Evolutionary conservation across 2,329 filamentous ascomycete species (phyloP).

Genomic region (Blastomyces parvus): DNA sequence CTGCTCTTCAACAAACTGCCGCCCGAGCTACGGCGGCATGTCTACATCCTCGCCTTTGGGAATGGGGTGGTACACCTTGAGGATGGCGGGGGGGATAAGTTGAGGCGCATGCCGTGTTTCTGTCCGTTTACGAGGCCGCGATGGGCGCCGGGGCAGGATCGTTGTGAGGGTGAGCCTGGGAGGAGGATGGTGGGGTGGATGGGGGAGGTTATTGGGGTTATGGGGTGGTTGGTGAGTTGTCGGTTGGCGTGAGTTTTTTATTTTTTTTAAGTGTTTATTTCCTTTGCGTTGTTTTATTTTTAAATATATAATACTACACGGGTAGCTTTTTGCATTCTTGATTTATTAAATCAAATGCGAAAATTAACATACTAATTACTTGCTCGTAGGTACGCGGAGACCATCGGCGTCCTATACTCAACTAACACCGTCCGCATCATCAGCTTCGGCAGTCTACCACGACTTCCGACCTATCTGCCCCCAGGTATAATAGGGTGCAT

Average conservation of each 20-base stretch:
- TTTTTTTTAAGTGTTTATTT: neutral
- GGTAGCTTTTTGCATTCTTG: too few relatives aligned
- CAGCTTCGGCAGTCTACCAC: neutral
- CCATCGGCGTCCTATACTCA: neutral
- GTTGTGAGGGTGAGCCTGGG: neutral
- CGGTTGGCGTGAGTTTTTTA: neutral
- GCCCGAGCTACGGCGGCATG: neutral
- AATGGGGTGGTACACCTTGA: neutral
- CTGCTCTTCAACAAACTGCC: neutral
- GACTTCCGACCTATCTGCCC: neutral
- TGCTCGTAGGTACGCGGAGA: neutral
- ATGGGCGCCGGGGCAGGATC: neutral
- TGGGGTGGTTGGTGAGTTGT: constrained; percentile 1
- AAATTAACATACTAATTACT: neutral
- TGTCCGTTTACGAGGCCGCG: neutral
- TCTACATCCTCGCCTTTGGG: neutral
- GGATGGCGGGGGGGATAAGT: neutral
- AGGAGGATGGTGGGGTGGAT: neutral
- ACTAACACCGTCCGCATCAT: neutral
- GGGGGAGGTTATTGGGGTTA: neutral
- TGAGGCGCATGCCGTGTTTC: neutral
- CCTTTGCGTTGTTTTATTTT: neutral
- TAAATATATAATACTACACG: neutral
- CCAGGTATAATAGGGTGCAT: neutral
- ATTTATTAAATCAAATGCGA: too few relatives aligned